These are phyloP conservation scores for Chimonanthus praecox DNA, from an alignment of 164 flowering plant species.

Conservation along the genomic window DNA sequence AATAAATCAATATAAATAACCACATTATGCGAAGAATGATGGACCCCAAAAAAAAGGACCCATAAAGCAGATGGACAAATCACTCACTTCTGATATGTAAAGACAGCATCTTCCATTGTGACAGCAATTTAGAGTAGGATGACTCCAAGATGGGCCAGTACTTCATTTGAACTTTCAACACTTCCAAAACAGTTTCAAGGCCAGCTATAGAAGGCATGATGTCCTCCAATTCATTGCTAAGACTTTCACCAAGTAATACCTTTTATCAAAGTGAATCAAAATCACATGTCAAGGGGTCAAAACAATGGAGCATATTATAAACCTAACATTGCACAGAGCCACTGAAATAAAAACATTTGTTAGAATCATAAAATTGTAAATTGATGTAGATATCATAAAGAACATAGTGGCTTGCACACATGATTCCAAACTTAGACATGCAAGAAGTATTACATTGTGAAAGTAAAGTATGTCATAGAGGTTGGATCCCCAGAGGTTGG, in stretches of 20 bases:
- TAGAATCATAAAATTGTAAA: neutral
- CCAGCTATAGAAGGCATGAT: constrained; percentile 62
- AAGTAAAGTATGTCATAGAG: neutral
- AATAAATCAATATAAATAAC: too few species aligned
- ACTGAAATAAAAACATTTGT: neutral
- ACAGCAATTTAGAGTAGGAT: constrained; percentile 33
- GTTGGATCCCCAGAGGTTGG: too few species aligned
- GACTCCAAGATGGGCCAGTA: constrained; percentile 69
- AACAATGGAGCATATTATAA: neutral
- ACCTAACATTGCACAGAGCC: neutral
- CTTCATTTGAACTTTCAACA: constrained; percentile 62
- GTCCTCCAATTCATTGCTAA: constrained; percentile 27
- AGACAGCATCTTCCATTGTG: constrained; percentile 38
- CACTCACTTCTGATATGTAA: constrained; percentile 46
- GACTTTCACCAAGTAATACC: constrained; percentile 86
- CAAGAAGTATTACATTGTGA: neutral
- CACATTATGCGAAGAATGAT: too few species aligned
- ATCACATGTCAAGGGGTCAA: neutral
- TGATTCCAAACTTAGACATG: neutral
- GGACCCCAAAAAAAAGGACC: neutral
- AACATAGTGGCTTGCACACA: neutral
- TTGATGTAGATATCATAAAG: neutral
- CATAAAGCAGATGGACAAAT: neutral
- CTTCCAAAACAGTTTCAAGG: constrained; percentile 63
- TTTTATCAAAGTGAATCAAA: constrained; percentile 20